Evolutionary conservation across 148 eudicot species (phyloP), one percentile per base, ranked within the genome.

Genomic region (Rhododendron henanense): DNA sequence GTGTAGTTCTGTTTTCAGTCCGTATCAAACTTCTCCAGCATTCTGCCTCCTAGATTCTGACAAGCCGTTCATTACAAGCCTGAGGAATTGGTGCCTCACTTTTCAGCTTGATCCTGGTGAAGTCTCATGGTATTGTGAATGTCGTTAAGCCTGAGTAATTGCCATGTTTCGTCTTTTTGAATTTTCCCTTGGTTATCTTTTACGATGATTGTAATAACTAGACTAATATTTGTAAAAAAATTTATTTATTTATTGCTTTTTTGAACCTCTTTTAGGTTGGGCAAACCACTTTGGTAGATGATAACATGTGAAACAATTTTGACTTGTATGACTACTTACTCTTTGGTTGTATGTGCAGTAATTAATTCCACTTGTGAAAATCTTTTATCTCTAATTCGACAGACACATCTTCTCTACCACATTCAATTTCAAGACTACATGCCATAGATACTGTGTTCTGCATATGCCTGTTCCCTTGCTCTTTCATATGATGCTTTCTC

Each of bases 51-150:
- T 63, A 57, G 77, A 61, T 78, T 79, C 57, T 25, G 83, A 78
- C 14, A 63, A 79, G 44, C 28, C 6, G 50, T 45, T 61, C 53
- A 44, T 85, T 78, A 23, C 53, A 2, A 35, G 28, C 5, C 45
- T 85, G 87, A 78, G 59, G 59, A 18, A 59, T 61, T 85, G 87
- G 82, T 78, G 76, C 51, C 25, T 57, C 25, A 53, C 28, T 63
- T 74, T n/a, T 28, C 53, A 25, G 14, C 55, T 78, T 59, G 87
- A 85, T 78, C 61, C 87, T 10, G 87, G 87, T 85, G 65, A 50
- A 81, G 15, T 57, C 69, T 81, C 47, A 4, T 28, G 16, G 28
- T 9, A 67, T 28, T 67, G 35, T 28, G 33, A 28, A 67, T 25
- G 74, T 67, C 0, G 16, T 67, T 25, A 67, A 63, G 6, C 65